Conservation (phyloP, 345 rosid genomes). For the Raphanus raphanistrum region DNA sequence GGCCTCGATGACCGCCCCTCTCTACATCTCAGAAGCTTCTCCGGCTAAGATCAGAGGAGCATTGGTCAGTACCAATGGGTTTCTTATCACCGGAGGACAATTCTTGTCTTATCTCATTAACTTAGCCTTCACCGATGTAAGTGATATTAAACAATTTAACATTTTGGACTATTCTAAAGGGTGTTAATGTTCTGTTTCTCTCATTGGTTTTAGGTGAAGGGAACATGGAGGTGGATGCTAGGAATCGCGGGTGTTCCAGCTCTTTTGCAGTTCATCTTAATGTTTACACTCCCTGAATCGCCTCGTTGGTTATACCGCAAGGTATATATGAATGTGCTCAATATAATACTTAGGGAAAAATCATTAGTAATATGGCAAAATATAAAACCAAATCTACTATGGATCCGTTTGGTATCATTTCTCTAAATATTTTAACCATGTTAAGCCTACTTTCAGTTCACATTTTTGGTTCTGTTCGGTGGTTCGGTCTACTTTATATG, state of each 20-base stretch:
- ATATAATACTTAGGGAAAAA: background rate
- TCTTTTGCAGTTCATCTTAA: slow-evolving; percentile 65
- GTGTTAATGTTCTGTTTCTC: background rate
- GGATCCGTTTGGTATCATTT: background rate
- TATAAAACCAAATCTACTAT: background rate
- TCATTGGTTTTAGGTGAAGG: slow-evolving; percentile 47
- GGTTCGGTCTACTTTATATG: background rate
- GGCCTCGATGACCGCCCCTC: slow-evolving; percentile 93
- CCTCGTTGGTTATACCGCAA: slow-evolving; percentile 92
- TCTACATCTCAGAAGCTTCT: slow-evolving; percentile 90
- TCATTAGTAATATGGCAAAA: background rate
- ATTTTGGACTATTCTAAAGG: background rate
- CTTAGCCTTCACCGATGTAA: slow-evolving; percentile 73
- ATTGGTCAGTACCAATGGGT: slow-evolving; percentile 78
- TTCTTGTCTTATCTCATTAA: slow-evolving; percentile 84
- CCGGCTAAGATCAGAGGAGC: slow-evolving; percentile 89
- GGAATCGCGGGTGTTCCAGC: slow-evolving; percentile 87
- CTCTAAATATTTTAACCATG: background rate
- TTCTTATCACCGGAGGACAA: slow-evolving; percentile 91
- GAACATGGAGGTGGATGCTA: slow-evolving; percentile 98
- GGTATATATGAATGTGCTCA: slow-evolving; percentile 38
- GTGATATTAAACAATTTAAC: background rate
- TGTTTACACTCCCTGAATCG: slow-evolving; percentile 81
- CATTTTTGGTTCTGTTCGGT: background rate
- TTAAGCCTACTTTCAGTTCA: background rate